Conservation (phyloP, 768 basidiomycete species). For the Vishniacozyma victoriae region DNA sequence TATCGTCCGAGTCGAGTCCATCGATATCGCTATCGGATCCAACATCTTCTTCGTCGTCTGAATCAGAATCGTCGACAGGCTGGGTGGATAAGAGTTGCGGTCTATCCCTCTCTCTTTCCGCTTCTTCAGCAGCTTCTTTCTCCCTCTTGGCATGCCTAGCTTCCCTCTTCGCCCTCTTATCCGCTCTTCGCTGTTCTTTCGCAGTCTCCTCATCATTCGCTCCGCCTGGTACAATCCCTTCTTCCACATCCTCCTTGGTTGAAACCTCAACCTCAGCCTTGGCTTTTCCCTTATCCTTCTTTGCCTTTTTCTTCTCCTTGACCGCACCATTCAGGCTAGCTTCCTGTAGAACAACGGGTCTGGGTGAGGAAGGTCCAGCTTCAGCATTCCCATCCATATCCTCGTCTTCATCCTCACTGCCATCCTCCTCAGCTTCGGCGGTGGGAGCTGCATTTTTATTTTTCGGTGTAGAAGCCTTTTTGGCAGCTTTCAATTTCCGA, state of each 20-base stretch:
- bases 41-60: conserved; percentile 1
- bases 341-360: no score
- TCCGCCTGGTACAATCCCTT: conserved; percentile 16
- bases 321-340: background rate
- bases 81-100: conserved; percentile 2
- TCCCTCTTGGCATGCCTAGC: conserved; percentile 18
- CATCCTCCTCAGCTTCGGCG: background rate
- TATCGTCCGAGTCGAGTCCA: conserved; percentile 1
- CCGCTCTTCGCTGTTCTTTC: conserved; percentile 21
- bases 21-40: conserved; percentile 2
- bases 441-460: background rate
- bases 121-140: conserved; percentile 12
- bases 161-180: conserved; percentile 23
- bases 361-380: background rate
- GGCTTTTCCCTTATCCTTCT: background rate
- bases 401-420: background rate
- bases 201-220: conserved; percentile 23
- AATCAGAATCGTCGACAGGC: conserved; percentile 5
- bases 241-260: conserved; percentile 6
- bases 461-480: conserved; percentile 34
- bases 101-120: conserved; percentile 6
- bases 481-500: conserved; percentile 50
- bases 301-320: background rate
- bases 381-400: background rate
- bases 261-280: conserved; percentile 4